Evolutionary conservation across 2,329 filamentous ascomycete genomes (phyloP), one percentile per base, ranked within the genome.

Genomic region (Dendrostoma leiphaemia): DNA sequence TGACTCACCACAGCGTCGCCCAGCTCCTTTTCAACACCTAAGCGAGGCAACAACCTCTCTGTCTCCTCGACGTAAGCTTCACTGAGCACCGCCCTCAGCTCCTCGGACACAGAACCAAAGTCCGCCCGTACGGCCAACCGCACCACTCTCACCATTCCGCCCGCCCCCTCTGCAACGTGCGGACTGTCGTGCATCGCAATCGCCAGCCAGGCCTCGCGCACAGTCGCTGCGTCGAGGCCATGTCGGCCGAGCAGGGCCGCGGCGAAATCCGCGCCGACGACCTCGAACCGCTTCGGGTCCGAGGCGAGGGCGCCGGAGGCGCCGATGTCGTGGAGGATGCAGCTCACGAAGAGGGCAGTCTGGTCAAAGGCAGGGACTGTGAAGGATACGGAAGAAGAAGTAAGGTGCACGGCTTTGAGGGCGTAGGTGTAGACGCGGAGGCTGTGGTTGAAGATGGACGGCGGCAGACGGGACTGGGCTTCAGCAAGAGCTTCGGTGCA

Each of bases 281-380:
- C 60, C 52, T 73, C 70, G 59, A 73, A 72, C 8, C 69, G 67
- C 44, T 71, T 64, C 1, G 59, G 52, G 4, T 59, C 55, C 10
- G 61, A 59, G 51, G 71, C 68, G 54, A 66, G 64, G 2, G 53
- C 51, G 13, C 62, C 57, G n/a, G 67, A 62, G 2, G 64, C 58
- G 34, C 70, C 70, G 10, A 72, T 59, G 59, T 72, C 70, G 53
- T 73, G 70, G 41, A 66, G 67, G 17, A 71, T 61, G 40, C 67
- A 64, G 1, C 68, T 67, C 6, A 70, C 65, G 44, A 73, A 72
- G 19, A 73, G 60, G 15, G 67, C 55, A 37, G 59, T 54, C 2
- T 58, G 51, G 35, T 48, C 34, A 13, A 31, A 10, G 15, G 48
- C 21, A 23, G 48, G 37, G 8, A 37, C 32, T 4, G 21, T 9